Evolutionary conservation across 2,329 filamentous ascomycete genomes (phyloP).

Genomic region (Xylaria sp.): DNA sequence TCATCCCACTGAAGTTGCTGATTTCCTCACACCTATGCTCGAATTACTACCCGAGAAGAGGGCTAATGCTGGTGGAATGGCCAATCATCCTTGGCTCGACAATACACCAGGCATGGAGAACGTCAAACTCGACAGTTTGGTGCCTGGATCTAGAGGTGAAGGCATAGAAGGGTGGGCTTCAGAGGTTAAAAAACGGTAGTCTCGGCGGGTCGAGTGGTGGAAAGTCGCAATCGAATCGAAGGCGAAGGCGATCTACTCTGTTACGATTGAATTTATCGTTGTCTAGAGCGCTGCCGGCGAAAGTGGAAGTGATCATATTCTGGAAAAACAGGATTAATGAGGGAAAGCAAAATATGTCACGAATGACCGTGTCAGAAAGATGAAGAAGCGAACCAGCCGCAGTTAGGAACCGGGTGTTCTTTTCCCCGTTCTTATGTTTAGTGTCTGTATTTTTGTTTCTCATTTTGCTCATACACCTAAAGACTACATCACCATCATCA

Average conservation of each 20-base stretch:
- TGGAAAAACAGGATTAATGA: constrained; percentile 26
- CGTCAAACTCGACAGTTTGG: constrained; percentile 76
- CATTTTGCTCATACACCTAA: constrained; percentile 27
- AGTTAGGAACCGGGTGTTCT: not conserved
- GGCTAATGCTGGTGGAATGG: constrained; percentile 97
- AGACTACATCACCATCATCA: constrained; percentile 28
- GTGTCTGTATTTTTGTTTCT: constrained; percentile 29
- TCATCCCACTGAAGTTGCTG: constrained; percentile 66
- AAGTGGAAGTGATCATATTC: constrained; percentile 18
- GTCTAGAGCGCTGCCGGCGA: constrained; percentile 14
- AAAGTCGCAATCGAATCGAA: not conserved
- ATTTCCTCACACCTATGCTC: constrained; percentile 90
- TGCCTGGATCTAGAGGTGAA: constrained; percentile 85
- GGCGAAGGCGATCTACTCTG: constrained; percentile 18
- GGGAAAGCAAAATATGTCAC: constrained; percentile 14
- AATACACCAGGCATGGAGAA: constrained; percentile 90
- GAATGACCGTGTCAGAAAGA: constrained; percentile 16
- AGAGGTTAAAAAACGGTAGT: constrained; percentile 84
- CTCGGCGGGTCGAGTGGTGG: not conserved
- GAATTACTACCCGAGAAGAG: constrained; percentile 88
- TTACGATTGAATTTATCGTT: constrained; percentile 20
- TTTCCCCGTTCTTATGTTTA: constrained; percentile 4
- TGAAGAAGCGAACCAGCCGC: constrained; percentile 17
- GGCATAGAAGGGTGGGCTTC: constrained; percentile 94
- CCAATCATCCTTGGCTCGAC: constrained; percentile 82